Conservation (phyloP, 2,329 filamentous ascomycete species). For the Berkeleyomyces basicola region DNA sequence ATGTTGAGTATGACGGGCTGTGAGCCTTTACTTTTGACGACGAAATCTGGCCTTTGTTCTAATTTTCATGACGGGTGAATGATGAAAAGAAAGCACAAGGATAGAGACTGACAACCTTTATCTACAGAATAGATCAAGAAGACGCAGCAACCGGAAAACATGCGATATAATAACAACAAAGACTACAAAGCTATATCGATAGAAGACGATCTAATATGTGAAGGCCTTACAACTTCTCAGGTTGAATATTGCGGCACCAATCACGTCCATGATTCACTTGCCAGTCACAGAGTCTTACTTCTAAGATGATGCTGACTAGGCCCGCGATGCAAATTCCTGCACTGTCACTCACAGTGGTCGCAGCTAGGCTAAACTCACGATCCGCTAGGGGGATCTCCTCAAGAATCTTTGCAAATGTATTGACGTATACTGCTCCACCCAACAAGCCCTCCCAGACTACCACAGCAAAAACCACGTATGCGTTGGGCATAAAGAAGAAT, state of each 20-base stretch:
- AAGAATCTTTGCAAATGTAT: conserved; percentile 87
- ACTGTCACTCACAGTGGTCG: conserved; percentile 83
- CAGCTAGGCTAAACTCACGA: conserved; percentile 78
- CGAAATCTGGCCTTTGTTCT: too few relatives aligned
- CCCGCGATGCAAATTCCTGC: conserved; percentile 80
- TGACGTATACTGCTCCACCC: conserved; percentile 85
- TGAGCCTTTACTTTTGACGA: too few relatives aligned
- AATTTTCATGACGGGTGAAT: too few relatives aligned
- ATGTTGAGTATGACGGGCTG: too few relatives aligned
- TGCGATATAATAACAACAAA: too few relatives aligned
- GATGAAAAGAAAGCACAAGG: too few relatives aligned
- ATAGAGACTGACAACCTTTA: too few relatives aligned
- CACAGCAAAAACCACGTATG: conserved; percentile 71
- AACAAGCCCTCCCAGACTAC: conserved; percentile 91
- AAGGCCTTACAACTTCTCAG: conserved; percentile 4
- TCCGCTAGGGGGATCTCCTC: conserved; percentile 62
- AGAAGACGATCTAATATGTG: too few relatives aligned
- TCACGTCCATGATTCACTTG: conserved; percentile 68
- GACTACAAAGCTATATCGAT: too few relatives aligned
- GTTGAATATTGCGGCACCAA: conserved; percentile 46
- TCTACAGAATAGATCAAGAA: too few relatives aligned
- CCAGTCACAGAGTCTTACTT: conserved; percentile 67
- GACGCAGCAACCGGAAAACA: too few relatives aligned
- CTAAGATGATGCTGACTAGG: conserved; percentile 66
- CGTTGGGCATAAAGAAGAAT: conserved; percentile 63